Base-by-base conservation (phyloP, 805 yeast genomes). In the Barnettozyma wickerhamii region DNA sequence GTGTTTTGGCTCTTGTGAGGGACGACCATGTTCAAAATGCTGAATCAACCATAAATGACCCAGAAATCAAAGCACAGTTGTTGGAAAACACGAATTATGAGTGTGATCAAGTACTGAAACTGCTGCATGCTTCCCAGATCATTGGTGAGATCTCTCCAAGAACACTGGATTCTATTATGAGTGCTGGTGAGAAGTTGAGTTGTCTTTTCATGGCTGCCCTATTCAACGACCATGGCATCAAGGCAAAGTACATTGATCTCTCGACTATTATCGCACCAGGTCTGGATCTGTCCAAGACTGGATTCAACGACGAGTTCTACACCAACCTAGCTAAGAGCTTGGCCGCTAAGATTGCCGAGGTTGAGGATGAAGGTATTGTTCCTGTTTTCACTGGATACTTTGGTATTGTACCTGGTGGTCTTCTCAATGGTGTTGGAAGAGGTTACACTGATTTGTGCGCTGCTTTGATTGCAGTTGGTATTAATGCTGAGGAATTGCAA, bases 401-500 rank as follows among this genome's bases (percentile, higher is more conserved):
- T 55, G 99, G 99, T 20, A 71, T 79, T 28, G 84, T 93, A n/a
- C 98, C 97, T 26, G 97, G 96, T 49, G 98, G 99, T 13, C 68
- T 93, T 42, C 69, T 93, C 50, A 84, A 84, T 55, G 87, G 95
- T 38, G 95, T 93, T 42, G 99, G 99, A 33, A 80, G 99, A 59
- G 99, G 99, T 29, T 93, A 93, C 65, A 93, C 99, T 9, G 99
- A 93, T 62, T 69, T 93, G 53, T 93, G 99, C 71, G 99, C 99
- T 15, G 99, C 98, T 2, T 72, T 93, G 56, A 76, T 89, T 30
- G 96, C 99, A 0, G 98, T 93, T 21, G 99, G 97, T 2, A 65
- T 84, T 37, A 77, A 74, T 47, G 97, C 98, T 5, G 95, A 88
- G 33, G 99, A 93, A 65, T 72, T 93, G 47, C 99, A 93, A 67